Percentiles rank a stretch among this genome's conserved stretches.
Evolutionary conservation across 2,329 filamentous ascomycete species (phyloP).

Genomic region (Exserohilum turcica): DNA sequence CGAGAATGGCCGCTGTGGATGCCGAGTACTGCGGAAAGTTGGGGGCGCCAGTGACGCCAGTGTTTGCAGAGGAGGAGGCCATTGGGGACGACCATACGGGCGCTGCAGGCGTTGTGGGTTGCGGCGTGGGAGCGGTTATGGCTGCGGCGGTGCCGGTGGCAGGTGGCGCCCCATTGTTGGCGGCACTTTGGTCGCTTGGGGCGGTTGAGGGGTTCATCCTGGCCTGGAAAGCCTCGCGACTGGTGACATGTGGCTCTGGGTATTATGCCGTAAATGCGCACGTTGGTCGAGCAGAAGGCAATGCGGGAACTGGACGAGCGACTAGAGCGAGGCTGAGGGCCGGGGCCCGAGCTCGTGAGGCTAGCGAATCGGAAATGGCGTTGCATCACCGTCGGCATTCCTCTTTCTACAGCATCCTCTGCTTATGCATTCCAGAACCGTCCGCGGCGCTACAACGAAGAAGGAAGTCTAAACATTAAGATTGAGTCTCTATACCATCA

Average conservation of each 20-base stretch:
- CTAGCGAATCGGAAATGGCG: constrained; percentile 6
- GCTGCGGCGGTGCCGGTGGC: constrained; percentile 23
- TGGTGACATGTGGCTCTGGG: constrained; percentile 4
- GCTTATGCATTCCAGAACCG: not conserved
- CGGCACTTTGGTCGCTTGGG: constrained; percentile 9
- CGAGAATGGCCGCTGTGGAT: constrained; percentile 51
- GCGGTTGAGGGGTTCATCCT: constrained; percentile 28
- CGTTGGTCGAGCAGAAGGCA: not conserved
- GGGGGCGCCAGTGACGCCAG: constrained; percentile 16
- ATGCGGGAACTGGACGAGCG: constrained; percentile 2
- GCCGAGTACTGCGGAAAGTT: constrained; percentile 44
- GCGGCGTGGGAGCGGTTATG: constrained; percentile 26
- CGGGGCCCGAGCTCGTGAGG: constrained; percentile 10
- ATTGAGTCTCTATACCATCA: not conserved
- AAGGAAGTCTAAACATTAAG: not conserved
- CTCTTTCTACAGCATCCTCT: not conserved
- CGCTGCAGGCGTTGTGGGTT: constrained; percentile 23
- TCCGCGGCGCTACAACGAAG: too few relatives aligned
- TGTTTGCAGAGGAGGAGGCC: constrained; percentile 28
- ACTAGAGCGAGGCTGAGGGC: constrained; percentile 2
- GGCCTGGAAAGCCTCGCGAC: constrained; percentile 17
- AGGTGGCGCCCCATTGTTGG: constrained; percentile 28
- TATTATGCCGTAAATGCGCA: constrained; percentile 10
- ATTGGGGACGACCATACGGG: constrained; percentile 38
- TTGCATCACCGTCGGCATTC: constrained; percentile 1